phyloP scores from a whole-genome alignment of 352 stramenopile genomes.

The Globisporangium echinulatum region DNA sequence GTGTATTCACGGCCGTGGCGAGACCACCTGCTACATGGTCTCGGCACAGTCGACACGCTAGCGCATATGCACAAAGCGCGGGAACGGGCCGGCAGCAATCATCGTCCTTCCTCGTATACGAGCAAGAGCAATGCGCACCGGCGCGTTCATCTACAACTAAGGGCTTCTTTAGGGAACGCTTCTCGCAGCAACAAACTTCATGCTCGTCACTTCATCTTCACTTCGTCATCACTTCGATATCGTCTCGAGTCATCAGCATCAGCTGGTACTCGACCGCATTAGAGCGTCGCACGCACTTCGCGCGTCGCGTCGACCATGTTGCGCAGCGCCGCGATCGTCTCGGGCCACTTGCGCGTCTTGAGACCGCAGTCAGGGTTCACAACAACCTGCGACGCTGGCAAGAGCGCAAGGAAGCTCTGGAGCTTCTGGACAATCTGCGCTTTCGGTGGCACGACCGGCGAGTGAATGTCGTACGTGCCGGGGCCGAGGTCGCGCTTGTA shows the following conservation, averaged over 20 bases:
- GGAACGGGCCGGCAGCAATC: slow-evolving; percentile 3
- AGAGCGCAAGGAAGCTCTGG: slow-evolving; percentile 73
- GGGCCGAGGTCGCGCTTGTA: slow-evolving; percentile 90
- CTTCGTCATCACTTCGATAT: background rate
- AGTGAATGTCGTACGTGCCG: slow-evolving; percentile 94
- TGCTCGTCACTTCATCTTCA: background rate
- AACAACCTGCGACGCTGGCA: slow-evolving; percentile 72
- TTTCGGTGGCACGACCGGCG: slow-evolving; percentile 86
- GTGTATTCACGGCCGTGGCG: slow-evolving; percentile 11
- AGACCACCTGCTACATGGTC: slow-evolving; percentile 16
- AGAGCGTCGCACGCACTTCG: slow-evolving; percentile 61
- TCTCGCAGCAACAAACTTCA: background rate
- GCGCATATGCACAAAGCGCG: background rate
- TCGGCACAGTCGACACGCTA: slow-evolving; percentile 10
- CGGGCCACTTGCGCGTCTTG: slow-evolving; percentile 91
- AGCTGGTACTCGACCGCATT: background rate
- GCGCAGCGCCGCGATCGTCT: slow-evolving; percentile 83
- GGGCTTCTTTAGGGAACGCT: slow-evolving; percentile 1
- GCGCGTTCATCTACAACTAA: slow-evolving; percentile 12
- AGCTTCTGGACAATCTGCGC: slow-evolving; percentile 86
- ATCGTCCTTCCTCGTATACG: background rate
- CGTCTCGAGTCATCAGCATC: too few relatives aligned
- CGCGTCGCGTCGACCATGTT: slow-evolving; percentile 87
- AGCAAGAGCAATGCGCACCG: background rate
- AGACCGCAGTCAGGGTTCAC: slow-evolving; percentile 93